Evolutionary conservation across 352 stramenopile genomes (phyloP).

Genomic region (Thraustochytrium striatum): DNA sequence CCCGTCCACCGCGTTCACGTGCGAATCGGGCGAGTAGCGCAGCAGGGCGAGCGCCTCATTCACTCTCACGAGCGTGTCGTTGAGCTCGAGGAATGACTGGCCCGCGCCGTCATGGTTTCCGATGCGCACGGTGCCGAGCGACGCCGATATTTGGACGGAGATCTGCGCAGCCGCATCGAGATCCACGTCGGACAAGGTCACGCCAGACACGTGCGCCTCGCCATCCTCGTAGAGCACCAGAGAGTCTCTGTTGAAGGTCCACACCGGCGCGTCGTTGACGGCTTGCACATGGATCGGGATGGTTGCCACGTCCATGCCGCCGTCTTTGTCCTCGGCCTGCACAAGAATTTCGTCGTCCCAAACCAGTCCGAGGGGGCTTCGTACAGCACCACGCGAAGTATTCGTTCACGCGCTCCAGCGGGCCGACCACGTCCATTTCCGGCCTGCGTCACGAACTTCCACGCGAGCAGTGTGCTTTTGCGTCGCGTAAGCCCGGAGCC

Average conservation of each 20-base stretch:
- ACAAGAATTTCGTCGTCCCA: neutral
- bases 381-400: neutral
- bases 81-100: too few relatives aligned
- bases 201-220: too few relatives aligned
- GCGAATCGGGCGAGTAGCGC: neutral
- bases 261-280: slow-evolving; percentile 32
- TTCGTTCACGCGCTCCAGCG: neutral
- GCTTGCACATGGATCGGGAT: neutral
- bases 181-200: slow-evolving; percentile 8
- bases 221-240: neutral
- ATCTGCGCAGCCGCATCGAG: neutral
- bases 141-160: neutral
- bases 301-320: neutral
- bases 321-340: neutral
- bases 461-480: too few relatives aligned
- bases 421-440: neutral
- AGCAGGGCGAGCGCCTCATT: neutral
- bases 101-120: too few relatives aligned
- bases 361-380: neutral
- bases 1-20: neutral
- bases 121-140: too few relatives aligned
- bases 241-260: too few relatives aligned
- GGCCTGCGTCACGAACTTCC: too few relatives aligned
- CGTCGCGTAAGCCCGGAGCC: too few relatives aligned
- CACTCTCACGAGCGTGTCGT: too few relatives aligned